phyloP scores from a whole-genome alignment of 2,329 filamentous ascomycete genomes.

The Cladosporium sphaerospermum region DNA sequence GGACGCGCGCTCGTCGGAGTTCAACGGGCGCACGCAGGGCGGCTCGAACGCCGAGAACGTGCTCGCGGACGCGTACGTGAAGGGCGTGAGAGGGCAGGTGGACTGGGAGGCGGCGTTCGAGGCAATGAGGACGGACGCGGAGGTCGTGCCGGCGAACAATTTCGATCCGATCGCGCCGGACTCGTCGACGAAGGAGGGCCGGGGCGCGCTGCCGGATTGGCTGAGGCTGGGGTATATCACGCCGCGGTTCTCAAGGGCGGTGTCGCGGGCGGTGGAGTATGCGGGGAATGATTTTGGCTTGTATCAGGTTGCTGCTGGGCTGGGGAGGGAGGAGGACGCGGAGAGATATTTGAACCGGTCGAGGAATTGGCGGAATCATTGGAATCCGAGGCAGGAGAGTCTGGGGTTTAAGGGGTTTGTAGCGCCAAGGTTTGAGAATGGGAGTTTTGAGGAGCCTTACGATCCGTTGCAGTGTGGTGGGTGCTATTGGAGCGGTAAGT shows the following conservation, averaged over 20 bases:
- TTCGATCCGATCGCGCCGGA: conserved; percentile 51
- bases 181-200: conserved; percentile 60
- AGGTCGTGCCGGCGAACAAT: conserved; percentile 55
- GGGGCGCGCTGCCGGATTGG: conserved; percentile 66
- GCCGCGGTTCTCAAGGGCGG: conserved; percentile 51
- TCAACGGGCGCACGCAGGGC: conserved; percentile 62
- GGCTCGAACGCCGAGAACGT: conserved; percentile 67
- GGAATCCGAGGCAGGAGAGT: conserved; percentile 54
- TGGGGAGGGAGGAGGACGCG: conserved; percentile 48
- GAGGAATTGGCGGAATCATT: conserved; percentile 66
- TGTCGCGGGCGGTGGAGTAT: conserved; percentile 62
- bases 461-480: conserved; percentile 52
- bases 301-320: conserved; percentile 56
- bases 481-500: conserved; percentile 60
- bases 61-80: conserved; percentile 65
- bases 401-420: conserved; percentile 61
- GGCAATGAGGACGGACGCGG: conserved; percentile 62
- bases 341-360: conserved; percentile 57
- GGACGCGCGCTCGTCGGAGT: conserved; percentile 63
- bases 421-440: conserved; percentile 49
- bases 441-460: conserved; percentile 41
- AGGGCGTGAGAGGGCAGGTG: conserved; percentile 56
- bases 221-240: conserved; percentile 59
- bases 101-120: conserved; percentile 59
- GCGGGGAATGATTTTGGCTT: conserved; percentile 63